Base-by-base conservation (phyloP, 2,329 filamentous ascomycete genomes). In the Aureobasidium sp. region DNA sequence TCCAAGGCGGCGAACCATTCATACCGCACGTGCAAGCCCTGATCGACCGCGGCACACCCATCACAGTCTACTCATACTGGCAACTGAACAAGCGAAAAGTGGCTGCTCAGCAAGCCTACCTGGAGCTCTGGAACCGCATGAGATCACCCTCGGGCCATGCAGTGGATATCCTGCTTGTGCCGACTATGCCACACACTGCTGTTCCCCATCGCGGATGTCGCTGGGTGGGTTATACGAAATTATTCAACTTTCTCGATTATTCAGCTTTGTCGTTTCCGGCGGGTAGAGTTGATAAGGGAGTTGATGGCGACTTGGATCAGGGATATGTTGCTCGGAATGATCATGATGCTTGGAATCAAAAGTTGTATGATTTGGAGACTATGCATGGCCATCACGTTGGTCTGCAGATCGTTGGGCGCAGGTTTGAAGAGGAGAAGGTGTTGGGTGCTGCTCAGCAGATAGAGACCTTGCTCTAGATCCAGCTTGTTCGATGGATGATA, bases 361-460 rank as follows among this genome's bases (percentile, higher is more conserved):
- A 69, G 5, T 64, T 81, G 14, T 96, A 96, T 72, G 84, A 96
- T 71, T 85, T 89, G 0, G 77, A 79, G n/a, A 84, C 83, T 53
- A 96, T 96, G 91, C 86, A 91, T 57, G 91, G 90, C 0, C 77
- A 96, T 39, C 91, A 91, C 0, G 88, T 94, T 0, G 90, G 84
- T 0, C 85, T 96, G 9, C 90, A 95, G 74, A 80, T 95, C 34
- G 85, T 95, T 0, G 90, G 90, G 0, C 81, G 87, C 52, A 80
- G 89, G 25, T 77, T 93, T 67, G 86, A 93, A 70, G 91, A 95
- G 72, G 90, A 95, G 75, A 93, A 91, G 77, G 89, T 94, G 0
- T 75, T 95, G 47, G 84, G 86, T 0, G 81, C 87, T 14, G 94
- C 94, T 88, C 81, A 85, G 73, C 82, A 82, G 61, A 81, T 95